Base-by-base conservation (phyloP, 305 asterid species). In the Lippia alba region DNA sequence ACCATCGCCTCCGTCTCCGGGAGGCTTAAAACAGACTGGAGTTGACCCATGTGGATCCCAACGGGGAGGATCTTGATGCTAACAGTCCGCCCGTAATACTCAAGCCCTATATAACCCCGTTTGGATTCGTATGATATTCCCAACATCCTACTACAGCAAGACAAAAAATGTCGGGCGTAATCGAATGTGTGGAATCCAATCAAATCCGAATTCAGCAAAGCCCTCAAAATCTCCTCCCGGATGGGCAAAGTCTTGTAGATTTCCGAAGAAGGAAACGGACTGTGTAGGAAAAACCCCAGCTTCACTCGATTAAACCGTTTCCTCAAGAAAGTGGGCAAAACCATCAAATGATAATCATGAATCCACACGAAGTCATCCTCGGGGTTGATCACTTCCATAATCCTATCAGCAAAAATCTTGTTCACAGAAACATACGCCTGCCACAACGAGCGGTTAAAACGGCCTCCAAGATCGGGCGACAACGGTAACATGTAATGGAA, bases 311-410 rank as follows among this genome's bases (percentile, higher is more conserved):
- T 91, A 74, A 91, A 91, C 79, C 97, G 78, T 81, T 91, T 91
- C 79, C 97, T 82, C 86, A 91, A 72, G 87, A 91, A 91, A 66
- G 97, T 86, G 15, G 97, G 97, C 30, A 91, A 72, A 4, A 91
- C 91, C 96, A 91, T 91, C 34, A 91, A 72, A 79, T 91, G 97
- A 75, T 91, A 91, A 75, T 91, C 97, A 58, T 91, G 96, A 64
- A 91, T 76, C 97, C 97, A 91, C 12, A 91, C 97, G 72, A 78
- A 91, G 71, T 91, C 97, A 48, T 91, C 97, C 44, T 91, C 97
- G 0, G 97, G 97, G 46, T 86, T 91, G 54, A 91, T 91, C 76
- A 91, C 97, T 75, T 91, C 97, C 97, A 91, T 89, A 64, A 91
- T 91, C 72, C 96, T 80, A 72, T 91, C 97, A 0, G 97, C 97